phyloP scores from a whole-genome alignment of 2,329 filamentous ascomycete species.

The Fusarium sp. region DNA sequence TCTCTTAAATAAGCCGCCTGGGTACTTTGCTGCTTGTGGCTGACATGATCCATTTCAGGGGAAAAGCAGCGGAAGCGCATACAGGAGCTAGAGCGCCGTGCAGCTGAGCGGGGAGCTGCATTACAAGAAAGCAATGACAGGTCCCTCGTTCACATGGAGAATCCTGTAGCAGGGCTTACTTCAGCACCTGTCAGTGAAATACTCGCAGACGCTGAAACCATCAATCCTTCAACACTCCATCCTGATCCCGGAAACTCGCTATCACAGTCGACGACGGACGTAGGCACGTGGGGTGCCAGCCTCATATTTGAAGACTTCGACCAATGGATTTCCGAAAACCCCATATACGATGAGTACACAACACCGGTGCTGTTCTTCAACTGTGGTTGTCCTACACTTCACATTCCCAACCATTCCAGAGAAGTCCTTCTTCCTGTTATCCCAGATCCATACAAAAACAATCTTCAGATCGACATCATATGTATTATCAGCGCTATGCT shows the following conservation, averaged over 20 bases:
- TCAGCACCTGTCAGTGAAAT: neutral
- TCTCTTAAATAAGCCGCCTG: neutral
- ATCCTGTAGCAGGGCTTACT: neutral
- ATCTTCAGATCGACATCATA: slow-evolving; percentile 41
- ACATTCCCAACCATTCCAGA: slow-evolving; percentile 33
- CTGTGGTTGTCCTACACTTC: slow-evolving; percentile 41
- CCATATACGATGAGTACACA: neutral
- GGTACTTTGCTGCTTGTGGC: slow-evolving; percentile 9
- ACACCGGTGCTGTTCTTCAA: slow-evolving; percentile 36
- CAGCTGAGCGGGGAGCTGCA: slow-evolving; percentile 9
- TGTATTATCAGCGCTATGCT: slow-evolving; percentile 40
- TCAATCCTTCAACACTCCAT: slow-evolving; percentile 36
- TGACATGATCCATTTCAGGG: slow-evolving; percentile 43
- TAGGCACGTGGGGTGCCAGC: neutral
- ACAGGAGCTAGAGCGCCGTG: slow-evolving; percentile 42
- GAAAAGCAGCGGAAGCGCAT: slow-evolving; percentile 45
- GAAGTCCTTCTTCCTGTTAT: slow-evolving; percentile 38
- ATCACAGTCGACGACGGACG: slow-evolving; percentile 3
- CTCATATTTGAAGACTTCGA: slow-evolving; percentile 21
- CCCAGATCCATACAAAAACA: slow-evolving; percentile 41
- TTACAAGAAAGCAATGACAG: neutral
- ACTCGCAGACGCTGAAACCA: slow-evolving; percentile 8
- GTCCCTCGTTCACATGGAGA: neutral
- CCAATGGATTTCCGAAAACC: slow-evolving; percentile 25
- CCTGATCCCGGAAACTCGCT: neutral